A percentile compares a stretch with the other conserved stretches of the same genome.
phyloP scores from a whole-genome alignment of 192 early-diverging fungal species.

The Chytriomyces hyalinus region DNA sequence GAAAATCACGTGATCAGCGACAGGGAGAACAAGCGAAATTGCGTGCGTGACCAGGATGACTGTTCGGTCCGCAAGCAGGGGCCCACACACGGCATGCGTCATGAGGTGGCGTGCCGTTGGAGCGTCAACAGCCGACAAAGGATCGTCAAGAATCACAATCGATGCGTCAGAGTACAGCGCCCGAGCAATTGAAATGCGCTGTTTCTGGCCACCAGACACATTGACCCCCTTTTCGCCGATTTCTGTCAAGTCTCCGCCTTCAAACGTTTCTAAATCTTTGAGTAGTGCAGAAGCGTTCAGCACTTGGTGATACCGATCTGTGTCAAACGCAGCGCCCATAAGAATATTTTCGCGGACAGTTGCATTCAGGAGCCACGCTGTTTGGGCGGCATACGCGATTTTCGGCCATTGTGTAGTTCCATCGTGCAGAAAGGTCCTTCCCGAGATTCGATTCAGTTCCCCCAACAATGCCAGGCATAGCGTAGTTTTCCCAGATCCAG shows the following conservation, averaged over 20 bases:
- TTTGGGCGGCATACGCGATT: conserved; percentile 78
- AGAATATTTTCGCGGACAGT: conserved; percentile 70
- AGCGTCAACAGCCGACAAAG: conserved; percentile 87
- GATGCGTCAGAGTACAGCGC: conserved; percentile 70
- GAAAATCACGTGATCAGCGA: conserved; percentile 45
- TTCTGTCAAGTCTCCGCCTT: conserved; percentile 79
- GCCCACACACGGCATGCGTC: conserved; percentile 69
- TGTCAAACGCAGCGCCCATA: conserved; percentile 73
- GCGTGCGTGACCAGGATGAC: conserved; percentile 85
- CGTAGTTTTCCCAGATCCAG: conserved; percentile 87
- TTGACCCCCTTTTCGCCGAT: conserved; percentile 67
- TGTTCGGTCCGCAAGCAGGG: conserved; percentile 71
- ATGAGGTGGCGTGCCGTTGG: conserved; percentile 86
- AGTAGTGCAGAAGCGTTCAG: conserved; percentile 77
- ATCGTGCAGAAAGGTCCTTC: neutral
- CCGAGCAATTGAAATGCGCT: conserved; percentile 58
- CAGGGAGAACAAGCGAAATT: conserved; percentile 36
- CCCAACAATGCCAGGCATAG: conserved; percentile 68
- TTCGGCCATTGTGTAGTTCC: conserved; percentile 17
- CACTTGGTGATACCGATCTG: conserved; percentile 73
- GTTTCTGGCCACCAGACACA: conserved; percentile 44
- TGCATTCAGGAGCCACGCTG: conserved; percentile 57
- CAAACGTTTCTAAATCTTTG: conserved; percentile 77
- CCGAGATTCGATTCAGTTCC: conserved; percentile 24
- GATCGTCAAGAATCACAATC: conserved; percentile 79